Evolutionary conservation across 2,329 filamentous ascomycete species (phyloP).

Genomic region (Coniochaeta pulveracea): DNA sequence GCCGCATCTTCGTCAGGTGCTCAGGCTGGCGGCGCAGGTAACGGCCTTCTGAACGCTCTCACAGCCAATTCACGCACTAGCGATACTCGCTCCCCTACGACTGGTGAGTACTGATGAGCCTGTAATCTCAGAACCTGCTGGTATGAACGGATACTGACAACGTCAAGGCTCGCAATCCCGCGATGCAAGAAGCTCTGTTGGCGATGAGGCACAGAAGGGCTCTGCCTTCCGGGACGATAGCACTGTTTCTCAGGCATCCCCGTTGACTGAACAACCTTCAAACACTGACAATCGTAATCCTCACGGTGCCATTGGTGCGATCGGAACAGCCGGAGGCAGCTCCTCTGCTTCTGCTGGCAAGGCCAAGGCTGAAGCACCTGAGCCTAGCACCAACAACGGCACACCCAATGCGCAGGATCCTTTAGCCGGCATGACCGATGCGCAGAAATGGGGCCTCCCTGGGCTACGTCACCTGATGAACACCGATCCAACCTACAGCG

Average conservation of each 20-base stretch:
- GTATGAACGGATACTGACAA: too few species aligned
- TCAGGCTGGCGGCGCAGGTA: slow-evolving; percentile 36
- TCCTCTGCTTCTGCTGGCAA: slow-evolving; percentile 24
- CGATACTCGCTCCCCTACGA: slow-evolving; percentile 35
- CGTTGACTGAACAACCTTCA: slow-evolving; percentile 20
- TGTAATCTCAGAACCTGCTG: too few species aligned
- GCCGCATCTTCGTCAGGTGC: slow-evolving; percentile 24
- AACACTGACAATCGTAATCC: slow-evolving; percentile 27
- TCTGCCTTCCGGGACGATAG: slow-evolving; percentile 31
- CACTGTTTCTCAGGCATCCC: slow-evolving; percentile 20
- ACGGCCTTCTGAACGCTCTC: slow-evolving; percentile 53
- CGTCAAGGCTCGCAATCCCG: slow-evolving; percentile 28
- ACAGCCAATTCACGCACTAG: slow-evolving; percentile 43
- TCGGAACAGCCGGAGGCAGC: too few species aligned
- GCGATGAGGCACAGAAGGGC: slow-evolving; percentile 35
- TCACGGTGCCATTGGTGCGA: slow-evolving; percentile 35
- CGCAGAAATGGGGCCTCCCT: slow-evolving; percentile 55
- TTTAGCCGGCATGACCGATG: slow-evolving; percentile 47
- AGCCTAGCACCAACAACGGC: slow-evolving; percentile 23
- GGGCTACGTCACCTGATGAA: slow-evolving; percentile 53
- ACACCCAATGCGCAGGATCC: slow-evolving; percentile 40
- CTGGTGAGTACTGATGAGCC: too few species aligned
- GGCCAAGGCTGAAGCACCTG: slow-evolving; percentile 29
- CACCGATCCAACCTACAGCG: slow-evolving; percentile 51
- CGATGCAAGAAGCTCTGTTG: slow-evolving; percentile 26